Conservation (phyloP, 306 rosid genomes). For the Quercus cerris region DNA sequence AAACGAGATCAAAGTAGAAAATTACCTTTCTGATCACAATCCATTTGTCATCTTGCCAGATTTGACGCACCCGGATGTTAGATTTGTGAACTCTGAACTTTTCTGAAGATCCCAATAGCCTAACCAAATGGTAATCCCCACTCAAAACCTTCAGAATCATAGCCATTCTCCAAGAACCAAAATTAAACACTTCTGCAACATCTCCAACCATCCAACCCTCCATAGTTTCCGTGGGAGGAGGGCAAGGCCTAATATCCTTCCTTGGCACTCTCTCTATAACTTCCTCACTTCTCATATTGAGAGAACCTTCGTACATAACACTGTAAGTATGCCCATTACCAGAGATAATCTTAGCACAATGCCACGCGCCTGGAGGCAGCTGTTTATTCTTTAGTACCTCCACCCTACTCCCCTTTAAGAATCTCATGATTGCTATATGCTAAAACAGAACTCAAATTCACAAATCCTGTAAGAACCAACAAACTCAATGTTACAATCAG, state of each 20-base stretch:
- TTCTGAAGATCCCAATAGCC: constrained; percentile 49
- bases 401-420: constrained; percentile 60
- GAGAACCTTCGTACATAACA: constrained; percentile 39
- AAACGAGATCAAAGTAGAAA: not conserved
- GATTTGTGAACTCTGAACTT: constrained; percentile 43
- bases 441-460: not conserved
- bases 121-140: constrained; percentile 41
- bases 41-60: constrained; percentile 68
- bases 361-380: constrained; percentile 52
- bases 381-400: constrained; percentile 60
- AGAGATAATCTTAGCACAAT: constrained; percentile 56
- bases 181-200: constrained; percentile 59
- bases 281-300: constrained; percentile 22
- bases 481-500: not conserved
- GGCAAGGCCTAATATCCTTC: constrained; percentile 68
- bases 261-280: constrained; percentile 49
- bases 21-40: constrained; percentile 50
- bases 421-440: constrained; percentile 45
- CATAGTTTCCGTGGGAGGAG: constrained; percentile 33
- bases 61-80: constrained; percentile 54
- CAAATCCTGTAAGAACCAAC: constrained; percentile 29
- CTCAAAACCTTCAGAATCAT: constrained; percentile 34
- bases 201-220: constrained; percentile 52
- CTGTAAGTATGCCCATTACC: constrained; percentile 61
- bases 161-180: constrained; percentile 67